phyloP scores from a whole-genome alignment of 1,139 yeast genomes.

The Sugiyamaella sp. region DNA sequence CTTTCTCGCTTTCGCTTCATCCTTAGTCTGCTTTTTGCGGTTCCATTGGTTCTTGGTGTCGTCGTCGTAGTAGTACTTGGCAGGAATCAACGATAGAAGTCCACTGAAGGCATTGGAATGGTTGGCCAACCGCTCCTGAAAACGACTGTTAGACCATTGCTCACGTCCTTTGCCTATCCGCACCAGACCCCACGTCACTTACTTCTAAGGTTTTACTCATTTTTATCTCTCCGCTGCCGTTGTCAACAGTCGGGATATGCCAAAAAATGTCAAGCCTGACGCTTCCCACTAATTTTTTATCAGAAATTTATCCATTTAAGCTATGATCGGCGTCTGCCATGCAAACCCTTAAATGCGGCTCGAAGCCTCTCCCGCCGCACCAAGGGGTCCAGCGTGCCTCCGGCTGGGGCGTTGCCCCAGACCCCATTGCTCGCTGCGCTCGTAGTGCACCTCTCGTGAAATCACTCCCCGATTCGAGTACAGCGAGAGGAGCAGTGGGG shows the following conservation, averaged over 20 bases:
- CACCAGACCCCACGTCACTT: conserved; percentile 15
- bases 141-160: conserved; percentile 39
- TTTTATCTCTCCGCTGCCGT: background rate
- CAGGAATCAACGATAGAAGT: conserved; percentile 85
- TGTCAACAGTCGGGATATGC: background rate
- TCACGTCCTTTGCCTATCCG: background rate
- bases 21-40: conserved; percentile 63
- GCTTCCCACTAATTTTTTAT: conserved; percentile 3
- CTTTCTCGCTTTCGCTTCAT: conserved; percentile 63
- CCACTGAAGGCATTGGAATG: conserved; percentile 92
- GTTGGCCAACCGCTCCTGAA: conserved; percentile 75
- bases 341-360: too few species aligned
- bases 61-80: conserved; percentile 83
- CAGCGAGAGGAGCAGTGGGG: too few species aligned
- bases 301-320: conserved; percentile 5
- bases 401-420: background rate
- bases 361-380: background rate
- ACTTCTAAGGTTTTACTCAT: conserved; percentile 39
- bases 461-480: too few species aligned
- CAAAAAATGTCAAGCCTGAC: background rate
- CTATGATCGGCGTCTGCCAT: conserved; percentile 4
- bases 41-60: conserved; percentile 86
- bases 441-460: too few species aligned
- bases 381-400: background rate
- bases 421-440: background rate